These are phyloP conservation scores for Knoxia roxburghii DNA, from an alignment of 257 asterid species.

Conservation along the genomic window DNA sequence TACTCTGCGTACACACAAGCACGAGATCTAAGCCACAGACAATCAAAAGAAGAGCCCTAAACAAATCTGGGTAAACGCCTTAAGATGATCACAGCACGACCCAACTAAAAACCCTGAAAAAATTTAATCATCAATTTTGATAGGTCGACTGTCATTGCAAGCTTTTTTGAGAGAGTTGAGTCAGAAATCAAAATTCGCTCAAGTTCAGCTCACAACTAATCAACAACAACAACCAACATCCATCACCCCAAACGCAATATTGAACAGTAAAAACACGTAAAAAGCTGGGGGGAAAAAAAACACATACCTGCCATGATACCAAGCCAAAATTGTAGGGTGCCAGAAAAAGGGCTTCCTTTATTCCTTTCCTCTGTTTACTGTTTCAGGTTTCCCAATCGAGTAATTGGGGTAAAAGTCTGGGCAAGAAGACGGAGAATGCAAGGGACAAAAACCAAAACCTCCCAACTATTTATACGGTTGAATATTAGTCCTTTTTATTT, in stretches of 20 bases:
- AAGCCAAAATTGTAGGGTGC: background rate
- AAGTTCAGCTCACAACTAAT: constrained; percentile 1
- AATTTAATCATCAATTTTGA: background rate
- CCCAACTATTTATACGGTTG: background rate
- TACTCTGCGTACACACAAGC: background rate
- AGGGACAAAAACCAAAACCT: background rate
- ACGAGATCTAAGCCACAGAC: background rate
- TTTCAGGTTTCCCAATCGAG: background rate
- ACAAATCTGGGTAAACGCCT: background rate
- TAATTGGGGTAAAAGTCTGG: background rate
- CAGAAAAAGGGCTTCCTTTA: background rate
- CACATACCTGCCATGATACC: constrained; percentile 11
- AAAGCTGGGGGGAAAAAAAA: background rate
- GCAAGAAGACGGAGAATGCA: constrained; percentile 6
- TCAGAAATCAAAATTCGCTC: background rate
- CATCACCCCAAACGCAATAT: background rate
- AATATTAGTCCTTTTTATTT: background rate
- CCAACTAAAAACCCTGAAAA: background rate
- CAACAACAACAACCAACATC: constrained; percentile 8
- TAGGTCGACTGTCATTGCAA: background rate
- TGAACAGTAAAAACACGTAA: background rate
- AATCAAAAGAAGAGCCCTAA: background rate
- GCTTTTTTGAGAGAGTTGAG: background rate
- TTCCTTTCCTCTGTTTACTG: background rate
- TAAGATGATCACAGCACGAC: background rate